Conservation (phyloP, 2,329 filamentous ascomycete genomes). For the Moelleriella libera region DNA sequence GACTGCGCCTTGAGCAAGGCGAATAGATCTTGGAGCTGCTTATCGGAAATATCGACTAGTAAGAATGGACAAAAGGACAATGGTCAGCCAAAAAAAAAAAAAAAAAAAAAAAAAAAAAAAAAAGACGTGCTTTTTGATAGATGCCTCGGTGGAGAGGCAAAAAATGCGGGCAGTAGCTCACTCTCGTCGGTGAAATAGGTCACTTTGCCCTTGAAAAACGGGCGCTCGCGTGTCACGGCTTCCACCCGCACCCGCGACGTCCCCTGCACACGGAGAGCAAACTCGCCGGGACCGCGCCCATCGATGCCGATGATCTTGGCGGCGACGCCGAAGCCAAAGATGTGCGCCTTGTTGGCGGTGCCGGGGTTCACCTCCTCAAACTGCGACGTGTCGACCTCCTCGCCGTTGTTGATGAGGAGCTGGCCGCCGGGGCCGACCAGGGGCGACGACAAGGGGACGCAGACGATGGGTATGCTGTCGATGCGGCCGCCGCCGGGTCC, state of each 20-base stretch:
- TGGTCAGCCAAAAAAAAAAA: not conserved
- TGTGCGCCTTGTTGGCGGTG: slow-evolving; percentile 51
- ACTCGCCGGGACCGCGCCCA: slow-evolving; percentile 59
- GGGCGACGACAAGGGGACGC: slow-evolving; percentile 70
- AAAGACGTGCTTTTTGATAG: not conserved
- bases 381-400: slow-evolving; percentile 29
- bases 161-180: slow-evolving; percentile 19
- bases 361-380: slow-evolving; percentile 39
- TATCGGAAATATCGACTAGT: slow-evolving; percentile 28
- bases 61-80: not conserved
- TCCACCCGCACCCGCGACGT: slow-evolving; percentile 63
- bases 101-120: no score
- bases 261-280: slow-evolving; percentile 78
- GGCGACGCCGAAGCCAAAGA: slow-evolving; percentile 73
- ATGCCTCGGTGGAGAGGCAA: not conserved
- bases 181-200: slow-evolving; percentile 55
- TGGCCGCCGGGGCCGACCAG: slow-evolving; percentile 62
- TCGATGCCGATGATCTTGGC: slow-evolving; percentile 69
- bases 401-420: slow-evolving; percentile 54
- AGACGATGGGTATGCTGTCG: slow-evolving; percentile 65
- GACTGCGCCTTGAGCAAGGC: slow-evolving; percentile 71
- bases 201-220: slow-evolving; percentile 77
- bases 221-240: slow-evolving; percentile 50
- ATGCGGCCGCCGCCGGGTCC: slow-evolving; percentile 45
- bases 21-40: slow-evolving; percentile 58